Evolutionary conservation across 352 stramenopile species (phyloP), one percentile per base, ranked within the genome.

Genomic region (Pythium guiyangense): DNA sequence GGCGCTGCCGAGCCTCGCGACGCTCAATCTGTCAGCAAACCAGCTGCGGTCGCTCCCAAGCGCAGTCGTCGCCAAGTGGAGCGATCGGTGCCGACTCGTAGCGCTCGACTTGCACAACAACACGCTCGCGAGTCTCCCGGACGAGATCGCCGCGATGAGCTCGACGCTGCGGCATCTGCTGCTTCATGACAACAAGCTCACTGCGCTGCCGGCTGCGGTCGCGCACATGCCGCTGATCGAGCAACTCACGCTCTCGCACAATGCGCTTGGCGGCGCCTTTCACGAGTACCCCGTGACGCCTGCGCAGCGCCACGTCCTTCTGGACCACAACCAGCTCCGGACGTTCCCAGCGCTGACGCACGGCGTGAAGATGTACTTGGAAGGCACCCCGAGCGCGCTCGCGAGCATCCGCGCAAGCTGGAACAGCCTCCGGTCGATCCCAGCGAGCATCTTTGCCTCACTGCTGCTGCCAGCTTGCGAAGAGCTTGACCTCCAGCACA

Each of bases 161-260:
- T 25, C 20, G 4, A 57, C 70, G 14, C 54, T 89, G 3, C 64
- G 63, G 8, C 29, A 54, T 10, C 49, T 87, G 0, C 49, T 64
- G 6, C 61, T 74, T 0, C 74, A 89, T 37, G 63, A 79, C 27
- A 87, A 89, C 48, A 67, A 70, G 0, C 54, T 89, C 8, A 17
- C 14, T 0, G 55, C 44, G n/a, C 20, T 89, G 4, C 79, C 79
- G 2, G 26, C 14, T 1, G 51, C 55, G 6, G 59, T 77, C 9
- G 9, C 25, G 0, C 44, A 46, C 10, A 31, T 71, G 26, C 52
- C 52, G 27, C n/a, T 25, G 14, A 50, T 89, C 6, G 42, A 69
- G n/a, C 59, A 67, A 37, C 51, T 82, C 8, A 63, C 60, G 22
- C 35, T 71, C 12, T 43, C 47, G 3, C 46, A 55, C 14, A 71